Evolutionary conservation across 2,329 filamentous ascomycete genomes (phyloP), one percentile per base, ranked within the genome.

Genomic region (Fusarium sp.): DNA sequence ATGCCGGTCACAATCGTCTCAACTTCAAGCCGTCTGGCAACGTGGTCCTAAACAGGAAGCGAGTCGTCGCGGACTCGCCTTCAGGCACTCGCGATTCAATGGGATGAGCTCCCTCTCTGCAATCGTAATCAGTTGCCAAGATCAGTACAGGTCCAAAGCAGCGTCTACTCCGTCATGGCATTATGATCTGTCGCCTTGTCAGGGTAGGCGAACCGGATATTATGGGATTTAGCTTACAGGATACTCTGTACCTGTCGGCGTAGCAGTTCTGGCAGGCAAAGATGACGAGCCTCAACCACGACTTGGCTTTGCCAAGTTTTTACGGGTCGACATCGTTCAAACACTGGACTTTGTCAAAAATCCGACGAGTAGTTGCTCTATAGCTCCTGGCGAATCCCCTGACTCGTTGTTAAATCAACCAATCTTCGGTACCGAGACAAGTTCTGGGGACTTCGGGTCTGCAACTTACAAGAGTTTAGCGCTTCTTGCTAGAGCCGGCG

Each of bases 381-480:
- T 13, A 42, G 23, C 9, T 18, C 23, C 13, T 28, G 30, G n/a
- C 25, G 20, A 51, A 34, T 42, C 45, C 60, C 66, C 66, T 71
- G 63, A 71, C 67, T 70, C 57, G 53, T 53, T 63, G 21, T 55
- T 58, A 27, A 60, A 63, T 34, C 32, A 53, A 53, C 21, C 43
- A 49, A 62, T 56, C 25, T 43, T 60, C 30, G 47, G 50, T 27
- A 71, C 54, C 47, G 45, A 43, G 46, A 43, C 40, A 46, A 56
- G 43, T 50, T 65, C 34, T 47, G 48, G 30, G 63, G 58, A 42
- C 58, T 58, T 70, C 68, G 68, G 68, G 28, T 27, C 23, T 28
- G 42, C 40, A 53, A 21, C 68, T 56, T 32, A 60, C 59, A 71
- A 55, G 41, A 53, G 68, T 42, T 64, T 70, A 71, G 68, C 59